Base-by-base conservation (phyloP, 805 yeast species). In the Ogataea pilisensis region DNA sequence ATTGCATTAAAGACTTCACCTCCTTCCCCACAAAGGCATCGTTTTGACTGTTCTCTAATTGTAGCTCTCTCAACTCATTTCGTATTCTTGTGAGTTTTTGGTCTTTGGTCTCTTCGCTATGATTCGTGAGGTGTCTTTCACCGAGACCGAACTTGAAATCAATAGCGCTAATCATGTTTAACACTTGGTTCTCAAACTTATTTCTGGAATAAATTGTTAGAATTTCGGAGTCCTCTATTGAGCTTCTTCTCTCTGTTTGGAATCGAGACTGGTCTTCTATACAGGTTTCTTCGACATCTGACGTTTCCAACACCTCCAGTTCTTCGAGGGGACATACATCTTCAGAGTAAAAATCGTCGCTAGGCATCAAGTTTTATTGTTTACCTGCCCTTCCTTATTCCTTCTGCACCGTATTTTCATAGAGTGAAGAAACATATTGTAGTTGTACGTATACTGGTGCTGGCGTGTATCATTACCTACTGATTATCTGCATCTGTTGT, bases 291-390 rank as follows among this genome's bases (percentile, higher is more conserved):
- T 43, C 48, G 11, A 32, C 44, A 33, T 36, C 49, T 5, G 40
- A 33, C 4, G 50, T 29, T 26, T 57, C 63, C 7, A 54, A 34
- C 3, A 57, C 41, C 31, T 57, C 61, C 5, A 38, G 32, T 17
- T 56, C 61, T 12, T 41, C 44, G 3, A 27, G 39, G 5, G 41
- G 41, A 29, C 53, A 43, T 3, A 58, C 39, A 16, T 57, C 61
- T 34, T 55, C 59, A 1, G 61, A 48, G 30, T 56, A 58, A 26
- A 50, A 58, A 29, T 58, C 63, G 4, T 22, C 26, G 4, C 35
- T 18, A 5, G 12, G 31, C 49, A 43, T 42, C 17, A 25, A 24
- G 11, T 24, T 24, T n/a, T n/a, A n/a, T n/a, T n/a, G n/a, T n/a
- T n/a, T n/a, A n/a, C n/a, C n/a, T n/a, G n/a, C n/a, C n/a, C n/a